Conservation (phyloP, 352 stramenopile genomes). For the Pythium aquatile region DNA sequence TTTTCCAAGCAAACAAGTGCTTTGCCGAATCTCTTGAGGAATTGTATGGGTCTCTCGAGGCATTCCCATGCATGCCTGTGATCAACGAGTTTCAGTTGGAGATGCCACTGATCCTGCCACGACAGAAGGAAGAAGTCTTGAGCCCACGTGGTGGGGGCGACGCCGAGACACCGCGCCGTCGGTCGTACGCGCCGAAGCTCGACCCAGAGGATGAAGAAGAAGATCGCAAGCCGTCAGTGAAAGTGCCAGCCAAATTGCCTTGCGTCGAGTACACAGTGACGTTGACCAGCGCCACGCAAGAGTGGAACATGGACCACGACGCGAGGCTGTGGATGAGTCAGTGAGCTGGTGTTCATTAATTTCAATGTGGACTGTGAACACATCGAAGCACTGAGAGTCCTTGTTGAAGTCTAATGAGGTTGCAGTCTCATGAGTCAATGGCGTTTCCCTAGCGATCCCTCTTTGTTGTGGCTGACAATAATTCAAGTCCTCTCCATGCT, state of each 20-base stretch:
- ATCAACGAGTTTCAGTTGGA: slow-evolving; percentile 35
- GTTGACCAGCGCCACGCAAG: slow-evolving; percentile 37
- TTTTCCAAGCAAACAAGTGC: slow-evolving; percentile 34
- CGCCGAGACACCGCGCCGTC: slow-evolving; percentile 3
- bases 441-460: no score
- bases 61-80: slow-evolving; percentile 32
- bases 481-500: no score
- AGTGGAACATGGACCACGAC: slow-evolving; percentile 52
- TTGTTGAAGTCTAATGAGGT: no score
- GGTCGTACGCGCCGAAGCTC: slow-evolving; percentile 27
- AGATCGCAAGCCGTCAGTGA: slow-evolving; percentile 11
- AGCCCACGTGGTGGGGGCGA: slow-evolving; percentile 2
- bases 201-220: slow-evolving; percentile 25
- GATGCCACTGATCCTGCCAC: slow-evolving; percentile 29
- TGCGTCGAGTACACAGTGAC: slow-evolving; percentile 32
- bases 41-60: slow-evolving; percentile 32
- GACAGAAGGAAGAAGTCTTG: slow-evolving; percentile 1
- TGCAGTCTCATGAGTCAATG: no score
- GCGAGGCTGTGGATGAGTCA: slow-evolving; percentile 31
- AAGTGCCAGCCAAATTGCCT: slow-evolving; percentile 1
- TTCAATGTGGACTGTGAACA: not conserved
- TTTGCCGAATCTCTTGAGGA: slow-evolving; percentile 47
- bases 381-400: not conserved
- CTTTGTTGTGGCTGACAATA: no score
- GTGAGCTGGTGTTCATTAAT: not conserved